Base-by-base conservation (phyloP, 306 rosid species). In the Quercus dentata region DNA sequence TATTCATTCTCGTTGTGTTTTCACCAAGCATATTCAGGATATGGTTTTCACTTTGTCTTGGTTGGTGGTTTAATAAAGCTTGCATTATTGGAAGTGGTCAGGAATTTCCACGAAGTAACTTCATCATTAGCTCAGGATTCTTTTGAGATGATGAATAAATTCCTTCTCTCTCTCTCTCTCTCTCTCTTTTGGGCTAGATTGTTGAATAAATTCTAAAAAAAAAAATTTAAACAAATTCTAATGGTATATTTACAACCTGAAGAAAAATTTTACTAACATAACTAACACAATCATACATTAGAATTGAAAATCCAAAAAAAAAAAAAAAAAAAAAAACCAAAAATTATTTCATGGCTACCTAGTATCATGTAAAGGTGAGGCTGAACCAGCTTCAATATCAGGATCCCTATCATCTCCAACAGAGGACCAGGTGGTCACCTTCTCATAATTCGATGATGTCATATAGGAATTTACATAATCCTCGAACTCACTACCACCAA, bases 391-490 rank as follows among this genome's bases (percentile, higher is more conserved):
- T 71, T 89, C 89, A 78, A 77, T 74, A 44, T 83, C 82, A 18
- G 59, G 76, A 20, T 77, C 76, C 38, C 35, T 51, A 31, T 82
- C 89, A 69, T 85, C 84, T 44, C 83, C 79, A 4, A 18, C 59
- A 33, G 82, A 86, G 25, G 85, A 86, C 78, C 83, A 76, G 5
- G 72, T 75, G 41, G 78, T 79, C 49, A 3, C 68, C 56, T 82
- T 76, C 2, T 78, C 89, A 25, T 31, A 80, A 77, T 54, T 56
- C 27, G 87, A 44, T n/a, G 86, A 65, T 35, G 56, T 17, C 6
- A 80, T 59, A 74, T 86, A 87, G 2, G 89, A 82, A 78, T 80
- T 83, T 56, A 64, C 62, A 31, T 64, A 78, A 61, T 77, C 84
- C 56, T 69, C 82, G 30, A 79, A 77, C 15, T 19, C 85, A 18